A percentile compares a stretch with the other conserved stretches of the same genome.
Evolutionary conservation across 2,329 filamentous ascomycete genomes (phyloP).

Genomic region (Alternaria consortialis): DNA sequence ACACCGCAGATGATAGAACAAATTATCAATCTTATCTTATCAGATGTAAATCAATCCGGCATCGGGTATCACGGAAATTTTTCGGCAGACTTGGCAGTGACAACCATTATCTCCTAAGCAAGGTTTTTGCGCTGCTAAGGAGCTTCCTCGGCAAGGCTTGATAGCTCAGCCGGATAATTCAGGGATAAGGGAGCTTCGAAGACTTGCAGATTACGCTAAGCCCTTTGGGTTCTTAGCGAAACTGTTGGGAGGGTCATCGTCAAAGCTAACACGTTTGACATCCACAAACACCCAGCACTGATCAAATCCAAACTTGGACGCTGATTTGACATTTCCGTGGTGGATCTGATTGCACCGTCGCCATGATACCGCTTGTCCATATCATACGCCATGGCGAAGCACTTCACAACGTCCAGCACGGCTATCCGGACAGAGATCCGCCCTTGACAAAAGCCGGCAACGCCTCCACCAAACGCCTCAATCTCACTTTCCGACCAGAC

Average conservation of each 20-base stretch:
- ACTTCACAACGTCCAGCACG: conserved; percentile 30
- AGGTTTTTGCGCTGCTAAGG: neutral
- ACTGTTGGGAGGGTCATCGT: neutral
- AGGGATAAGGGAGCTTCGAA: neutral
- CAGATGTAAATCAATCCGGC: conserved; percentile 5
- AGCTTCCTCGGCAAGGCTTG: neutral
- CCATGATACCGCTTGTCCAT: conserved; percentile 17
- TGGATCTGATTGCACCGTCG: neutral
- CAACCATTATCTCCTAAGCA: neutral
- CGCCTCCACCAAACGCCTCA: conserved; percentile 18
- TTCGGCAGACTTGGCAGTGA: neutral
- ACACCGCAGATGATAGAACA: neutral
- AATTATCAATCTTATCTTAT: conserved; percentile 8
- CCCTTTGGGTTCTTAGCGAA: neutral
- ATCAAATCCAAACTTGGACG: neutral
- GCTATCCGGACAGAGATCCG: conserved; percentile 27
- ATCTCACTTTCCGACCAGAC: conserved; percentile 17
- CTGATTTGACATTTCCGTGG: neutral
- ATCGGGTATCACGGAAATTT: conserved; percentile 3
- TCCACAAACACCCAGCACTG: no score
- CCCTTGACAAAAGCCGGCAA: conserved; percentile 29
- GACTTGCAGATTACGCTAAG: neutral
- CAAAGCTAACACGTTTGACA: neutral
- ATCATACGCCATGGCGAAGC: conserved; percentile 34
- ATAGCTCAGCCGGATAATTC: neutral